phyloP scores from a whole-genome alignment of 1,284 basidiomycete species.

The Fomitopsis pinicola region DNA sequence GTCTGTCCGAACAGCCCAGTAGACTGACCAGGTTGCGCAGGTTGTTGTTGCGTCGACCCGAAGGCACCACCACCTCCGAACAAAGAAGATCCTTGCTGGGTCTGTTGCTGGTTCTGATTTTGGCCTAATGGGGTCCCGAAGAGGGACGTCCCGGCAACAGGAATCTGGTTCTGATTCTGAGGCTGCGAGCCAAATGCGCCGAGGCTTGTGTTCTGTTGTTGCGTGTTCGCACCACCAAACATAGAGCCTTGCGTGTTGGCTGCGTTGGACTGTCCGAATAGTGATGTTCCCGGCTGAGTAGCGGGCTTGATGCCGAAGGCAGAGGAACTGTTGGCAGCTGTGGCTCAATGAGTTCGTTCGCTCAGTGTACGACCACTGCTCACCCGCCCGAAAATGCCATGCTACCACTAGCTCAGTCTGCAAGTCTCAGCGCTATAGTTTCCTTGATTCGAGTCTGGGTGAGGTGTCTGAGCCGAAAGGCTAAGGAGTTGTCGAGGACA shows the following conservation, averaged over 20 bases:
- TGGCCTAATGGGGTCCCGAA: constrained; percentile 22
- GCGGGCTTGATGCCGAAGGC: constrained; percentile 39
- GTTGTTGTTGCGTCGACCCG: constrained; percentile 14
- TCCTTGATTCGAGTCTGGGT: too few species aligned
- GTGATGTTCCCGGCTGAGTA: constrained; percentile 15
- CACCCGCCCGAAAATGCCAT: constrained; percentile 29
- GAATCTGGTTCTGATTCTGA: constrained; percentile 1
- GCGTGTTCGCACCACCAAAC: constrained; percentile 25
- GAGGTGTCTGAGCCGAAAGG: too few species aligned
- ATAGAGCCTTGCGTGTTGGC: constrained; percentile 5
- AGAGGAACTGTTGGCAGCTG: constrained; percentile 23
- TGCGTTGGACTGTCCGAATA: constrained; percentile 30
- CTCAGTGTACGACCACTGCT: not conserved
- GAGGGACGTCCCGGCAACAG: constrained; percentile 14
- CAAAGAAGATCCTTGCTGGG: constrained; percentile 13
- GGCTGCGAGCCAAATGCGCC: constrained; percentile 7
- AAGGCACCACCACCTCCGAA: constrained; percentile 19
- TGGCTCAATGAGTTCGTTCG: not conserved
- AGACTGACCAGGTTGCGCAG: constrained; percentile 6
- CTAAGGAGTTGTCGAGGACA: not conserved
- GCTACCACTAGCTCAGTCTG: not conserved
- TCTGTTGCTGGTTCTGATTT: constrained; percentile 22
- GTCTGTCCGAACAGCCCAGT: constrained; percentile 9
- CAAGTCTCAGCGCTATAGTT: not conserved
- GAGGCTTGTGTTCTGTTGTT: constrained; percentile 15